phyloP scores from a whole-genome alignment of 2,329 filamentous ascomycete genomes.

The Cryphonectria naterciae region DNA sequence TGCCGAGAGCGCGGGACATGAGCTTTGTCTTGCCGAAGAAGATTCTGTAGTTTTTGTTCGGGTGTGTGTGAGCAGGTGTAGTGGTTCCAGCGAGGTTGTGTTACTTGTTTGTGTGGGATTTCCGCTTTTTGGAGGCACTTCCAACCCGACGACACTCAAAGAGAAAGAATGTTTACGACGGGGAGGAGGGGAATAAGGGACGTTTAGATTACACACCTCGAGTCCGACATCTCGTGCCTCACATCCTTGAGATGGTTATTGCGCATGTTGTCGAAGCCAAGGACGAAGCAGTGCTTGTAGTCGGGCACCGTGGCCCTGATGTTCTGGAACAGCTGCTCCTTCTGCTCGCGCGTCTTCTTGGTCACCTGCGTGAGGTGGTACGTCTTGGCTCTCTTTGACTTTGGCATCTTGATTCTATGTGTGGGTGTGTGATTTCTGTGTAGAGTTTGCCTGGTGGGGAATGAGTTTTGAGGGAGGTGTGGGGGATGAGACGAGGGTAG shows the following conservation, averaged over 20 bases:
- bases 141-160: no score
- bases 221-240: constrained; percentile 80
- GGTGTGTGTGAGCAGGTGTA: constrained; percentile 1
- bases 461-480: background rate
- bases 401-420: constrained; percentile 71
- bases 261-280: constrained; percentile 95
- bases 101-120: no score
- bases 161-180: no score
- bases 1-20: constrained; percentile 93
- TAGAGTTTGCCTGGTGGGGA: background rate
- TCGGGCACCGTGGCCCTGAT: constrained; percentile 83
- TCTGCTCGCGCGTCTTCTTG: constrained; percentile 93
- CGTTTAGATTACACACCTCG: constrained; percentile 61
- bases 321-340: constrained; percentile 84
- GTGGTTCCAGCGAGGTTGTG: background rate
- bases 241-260: constrained; percentile 96
- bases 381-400: constrained; percentile 90
- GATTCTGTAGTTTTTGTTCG: constrained; percentile 57
- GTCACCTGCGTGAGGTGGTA: constrained; percentile 88
- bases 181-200: no score
- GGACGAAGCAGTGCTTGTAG: constrained; percentile 92
- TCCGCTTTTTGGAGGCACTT: background rate
- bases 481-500: background rate
- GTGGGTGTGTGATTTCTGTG: constrained; percentile 17
- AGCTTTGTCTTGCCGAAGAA: constrained; percentile 99